A percentile compares a stretch with the other conserved stretches of the same genome.
Evolutionary conservation across 257 asterid genomes (phyloP).

Genomic region (Striga asiatica): DNA sequence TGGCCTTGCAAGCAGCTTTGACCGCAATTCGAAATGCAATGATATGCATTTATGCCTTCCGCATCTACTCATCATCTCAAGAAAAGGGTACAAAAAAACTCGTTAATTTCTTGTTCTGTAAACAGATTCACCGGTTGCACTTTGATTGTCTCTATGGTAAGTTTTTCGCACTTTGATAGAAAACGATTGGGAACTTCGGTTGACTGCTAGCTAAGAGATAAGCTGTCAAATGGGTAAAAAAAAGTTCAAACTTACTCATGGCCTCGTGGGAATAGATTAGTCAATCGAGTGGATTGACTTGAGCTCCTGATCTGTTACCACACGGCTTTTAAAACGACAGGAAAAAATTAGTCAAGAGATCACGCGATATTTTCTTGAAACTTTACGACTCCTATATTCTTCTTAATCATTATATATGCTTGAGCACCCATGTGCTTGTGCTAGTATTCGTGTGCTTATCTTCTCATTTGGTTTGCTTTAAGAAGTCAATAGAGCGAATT

Average conservation of each 20-base stretch:
- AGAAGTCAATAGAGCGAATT: constrained; percentile 11
- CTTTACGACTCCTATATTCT: constrained; percentile 9
- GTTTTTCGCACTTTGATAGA: too few species aligned
- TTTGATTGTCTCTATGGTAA: too few species aligned
- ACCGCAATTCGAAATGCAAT: constrained; percentile 76
- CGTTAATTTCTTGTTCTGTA: too few species aligned
- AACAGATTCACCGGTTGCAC: too few species aligned
- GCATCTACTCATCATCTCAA: constrained; percentile 51
- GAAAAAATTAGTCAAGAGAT: too few species aligned
- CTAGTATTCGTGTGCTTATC: constrained; percentile 1
- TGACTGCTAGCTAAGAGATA: too few species aligned
- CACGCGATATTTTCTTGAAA: constrained; percentile 4
- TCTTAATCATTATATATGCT: constrained; percentile 13
- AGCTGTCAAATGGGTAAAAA: too few species aligned
- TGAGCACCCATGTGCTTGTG: neutral
- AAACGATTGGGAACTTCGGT: too few species aligned
- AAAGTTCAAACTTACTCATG: too few species aligned
- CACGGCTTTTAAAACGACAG: constrained; percentile 18
- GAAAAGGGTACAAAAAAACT: too few species aligned
- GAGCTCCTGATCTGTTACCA: constrained; percentile 37
- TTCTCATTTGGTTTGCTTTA: neutral
- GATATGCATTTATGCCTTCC: constrained; percentile 91
- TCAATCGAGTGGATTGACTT: too few species aligned
- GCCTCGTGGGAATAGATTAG: too few species aligned
- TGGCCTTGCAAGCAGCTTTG: constrained; percentile 92